These are phyloP conservation scores for Pleurotus sapidus DNA, from an alignment of 768 basidiomycete genomes.

Conservation along the genomic window DNA sequence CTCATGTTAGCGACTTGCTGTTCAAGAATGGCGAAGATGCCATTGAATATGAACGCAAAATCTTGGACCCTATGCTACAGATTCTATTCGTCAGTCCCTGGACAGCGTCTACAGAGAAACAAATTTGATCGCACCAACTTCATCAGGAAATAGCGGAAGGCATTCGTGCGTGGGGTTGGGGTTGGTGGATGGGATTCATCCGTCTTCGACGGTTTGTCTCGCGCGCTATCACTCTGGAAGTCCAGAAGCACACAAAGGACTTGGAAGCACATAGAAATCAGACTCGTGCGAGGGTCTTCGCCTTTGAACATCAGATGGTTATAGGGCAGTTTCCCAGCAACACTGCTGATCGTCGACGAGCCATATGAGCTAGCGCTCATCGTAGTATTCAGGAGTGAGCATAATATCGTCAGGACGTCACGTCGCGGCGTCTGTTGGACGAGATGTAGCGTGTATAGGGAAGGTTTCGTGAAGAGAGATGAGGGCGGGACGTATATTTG, in stretches of 20 bases:
- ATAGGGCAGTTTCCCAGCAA: constrained; percentile 81
- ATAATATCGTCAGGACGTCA: constrained; percentile 87
- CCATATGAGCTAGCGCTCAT: constrained; percentile 62
- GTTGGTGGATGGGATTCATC: constrained; percentile 41
- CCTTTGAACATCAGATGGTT: constrained; percentile 89
- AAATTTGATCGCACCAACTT: constrained; percentile 61
- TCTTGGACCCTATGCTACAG: constrained; percentile 64
- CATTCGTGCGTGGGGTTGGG: constrained; percentile 72
- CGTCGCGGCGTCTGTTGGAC: constrained; percentile 75
- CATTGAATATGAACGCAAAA: constrained; percentile 79
- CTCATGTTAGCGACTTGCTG: constrained; percentile 75
- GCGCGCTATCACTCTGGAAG: constrained; percentile 76
- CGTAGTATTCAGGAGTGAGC: constrained; percentile 89
- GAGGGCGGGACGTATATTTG: constrained; percentile 83
- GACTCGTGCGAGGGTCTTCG: constrained; percentile 72
- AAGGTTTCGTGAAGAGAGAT: constrained; percentile 67
- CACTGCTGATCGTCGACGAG: constrained; percentile 55
- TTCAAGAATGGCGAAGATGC: constrained; percentile 63
- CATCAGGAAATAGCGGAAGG: constrained; percentile 89
- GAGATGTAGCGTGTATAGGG: constrained; percentile 74
- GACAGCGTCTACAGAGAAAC: too few species aligned
- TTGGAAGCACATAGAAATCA: constrained; percentile 76
- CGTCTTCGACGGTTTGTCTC: constrained; percentile 42
- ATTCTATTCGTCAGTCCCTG: too few species aligned
- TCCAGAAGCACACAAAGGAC: constrained; percentile 74